These are phyloP conservation scores for Vaccinium vitisidaea DNA, from an alignment of 148 eudicot species.

Conservation along the genomic window DNA sequence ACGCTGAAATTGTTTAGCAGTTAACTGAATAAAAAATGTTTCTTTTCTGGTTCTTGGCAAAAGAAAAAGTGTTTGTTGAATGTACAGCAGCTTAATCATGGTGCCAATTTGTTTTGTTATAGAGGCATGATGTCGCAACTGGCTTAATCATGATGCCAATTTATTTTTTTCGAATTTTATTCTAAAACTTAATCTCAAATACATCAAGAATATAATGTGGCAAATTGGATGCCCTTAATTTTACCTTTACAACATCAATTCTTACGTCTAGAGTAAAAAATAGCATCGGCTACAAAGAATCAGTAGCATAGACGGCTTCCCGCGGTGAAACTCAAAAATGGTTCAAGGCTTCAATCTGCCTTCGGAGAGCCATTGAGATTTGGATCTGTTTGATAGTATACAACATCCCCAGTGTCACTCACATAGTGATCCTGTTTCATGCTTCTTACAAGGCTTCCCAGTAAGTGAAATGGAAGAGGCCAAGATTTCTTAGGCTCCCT, in stretches of 20 bases:
- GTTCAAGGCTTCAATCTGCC: conserved; percentile 10
- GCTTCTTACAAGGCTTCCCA: conserved; percentile 32
- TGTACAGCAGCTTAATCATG: neutral
- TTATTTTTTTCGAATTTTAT: neutral
- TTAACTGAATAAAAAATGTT: neutral
- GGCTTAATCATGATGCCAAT: neutral
- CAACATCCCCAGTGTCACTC: conserved; percentile 46
- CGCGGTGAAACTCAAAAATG: neutral
- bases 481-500: conserved; percentile 48
- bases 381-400: conserved; percentile 45
- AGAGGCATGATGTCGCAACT: neutral
- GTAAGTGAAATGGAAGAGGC: conserved; percentile 44
- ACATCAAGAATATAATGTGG: neutral
- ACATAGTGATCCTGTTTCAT: conserved; percentile 47
- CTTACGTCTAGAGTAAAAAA: neutral
- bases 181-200: neutral
- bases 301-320: conserved; percentile 8
- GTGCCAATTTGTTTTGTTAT: neutral
- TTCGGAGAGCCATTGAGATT: conserved; percentile 20
- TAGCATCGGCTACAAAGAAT: conserved; percentile 15
- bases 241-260: neutral
- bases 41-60: neutral
- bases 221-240: conserved; percentile 2
- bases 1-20: neutral
- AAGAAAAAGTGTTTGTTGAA: neutral